phyloP scores from a whole-genome alignment of 352 stramenopile genomes.

The Aphanomyces astaci region DNA sequence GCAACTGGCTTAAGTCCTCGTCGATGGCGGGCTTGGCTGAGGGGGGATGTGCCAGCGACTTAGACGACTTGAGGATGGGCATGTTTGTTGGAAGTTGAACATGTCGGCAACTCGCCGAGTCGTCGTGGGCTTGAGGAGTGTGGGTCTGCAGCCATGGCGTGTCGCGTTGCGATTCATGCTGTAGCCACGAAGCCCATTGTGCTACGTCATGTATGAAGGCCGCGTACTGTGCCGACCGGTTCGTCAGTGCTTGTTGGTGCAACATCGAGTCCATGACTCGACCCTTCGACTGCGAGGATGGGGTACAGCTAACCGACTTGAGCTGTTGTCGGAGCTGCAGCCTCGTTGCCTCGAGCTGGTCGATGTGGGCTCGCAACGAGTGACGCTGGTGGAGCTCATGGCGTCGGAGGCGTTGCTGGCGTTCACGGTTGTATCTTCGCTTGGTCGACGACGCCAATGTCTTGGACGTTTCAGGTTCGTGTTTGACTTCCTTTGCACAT shows the following conservation, averaged over 20 bases:
- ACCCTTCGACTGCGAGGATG: too few relatives aligned
- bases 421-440: slow-evolving; percentile 20
- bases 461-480: too few relatives aligned
- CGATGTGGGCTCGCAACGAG: background rate
- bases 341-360: background rate
- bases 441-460: background rate
- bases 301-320: too few relatives aligned
- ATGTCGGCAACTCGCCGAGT: background rate
- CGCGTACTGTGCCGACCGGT: background rate
- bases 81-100: too few relatives aligned
- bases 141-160: background rate
- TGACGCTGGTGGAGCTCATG: slow-evolving; percentile 17
- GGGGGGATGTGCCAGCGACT: background rate
- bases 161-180: background rate
- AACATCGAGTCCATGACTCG: too few relatives aligned
- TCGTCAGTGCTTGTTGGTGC: background rate
- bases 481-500: too few relatives aligned
- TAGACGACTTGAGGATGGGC: background rate
- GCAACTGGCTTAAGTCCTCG: background rate
- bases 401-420: slow-evolving; percentile 11
- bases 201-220: slow-evolving; percentile 3
- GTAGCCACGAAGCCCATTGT: background rate
- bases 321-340: too few relatives aligned
- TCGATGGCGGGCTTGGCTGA: background rate
- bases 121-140: background rate